phyloP scores from a whole-genome alignment of 1,284 basidiomycete species.

The Tetrapyrgos nigripes region DNA sequence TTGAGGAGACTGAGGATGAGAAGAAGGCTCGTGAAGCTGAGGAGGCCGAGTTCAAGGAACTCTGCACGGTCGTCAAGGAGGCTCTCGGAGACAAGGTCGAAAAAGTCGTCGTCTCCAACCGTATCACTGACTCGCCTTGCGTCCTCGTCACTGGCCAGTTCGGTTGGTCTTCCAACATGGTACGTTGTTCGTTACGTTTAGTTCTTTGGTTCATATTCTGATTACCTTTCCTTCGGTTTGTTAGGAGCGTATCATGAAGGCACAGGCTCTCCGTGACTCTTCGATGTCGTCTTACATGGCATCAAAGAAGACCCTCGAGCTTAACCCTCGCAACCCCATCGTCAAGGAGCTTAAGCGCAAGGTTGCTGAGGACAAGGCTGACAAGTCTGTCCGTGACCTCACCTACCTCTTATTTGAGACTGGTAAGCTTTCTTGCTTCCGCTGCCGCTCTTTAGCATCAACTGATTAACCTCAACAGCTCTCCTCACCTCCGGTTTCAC shows the following conservation, averaged over 20 bases:
- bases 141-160: slow-evolving; percentile 99
- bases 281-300: slow-evolving; percentile 99
- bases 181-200: slow-evolving; percentile 35
- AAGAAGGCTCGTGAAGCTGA: slow-evolving; percentile 93
- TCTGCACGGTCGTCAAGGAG: slow-evolving; percentile 97
- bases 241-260: slow-evolving; percentile 99
- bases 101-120: slow-evolving; percentile 99
- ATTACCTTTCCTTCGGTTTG: slow-evolving; percentile 21
- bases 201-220: slow-evolving; percentile 5
- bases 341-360: slow-evolving; percentile 96
- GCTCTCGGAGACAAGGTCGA: slow-evolving; percentile 99
- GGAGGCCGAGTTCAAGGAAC: slow-evolving; percentile 83
- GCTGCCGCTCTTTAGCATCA: too few species aligned
- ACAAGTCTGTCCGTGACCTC: slow-evolving; percentile 98
- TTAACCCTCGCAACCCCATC: slow-evolving; percentile 95
- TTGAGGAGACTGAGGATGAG: slow-evolving; percentile 99
- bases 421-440: too few species aligned
- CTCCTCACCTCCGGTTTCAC: slow-evolving; percentile 95
- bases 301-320: slow-evolving; percentile 98
- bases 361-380: slow-evolving; percentile 95
- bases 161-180: slow-evolving; percentile 99
- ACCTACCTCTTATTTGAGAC: slow-evolving; percentile 98
- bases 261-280: slow-evolving; percentile 97
- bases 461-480: too few species aligned
- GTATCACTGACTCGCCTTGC: slow-evolving; percentile 95